Conservation (phyloP, 306 rosid species). For the Vigna nakashimae region DNA sequence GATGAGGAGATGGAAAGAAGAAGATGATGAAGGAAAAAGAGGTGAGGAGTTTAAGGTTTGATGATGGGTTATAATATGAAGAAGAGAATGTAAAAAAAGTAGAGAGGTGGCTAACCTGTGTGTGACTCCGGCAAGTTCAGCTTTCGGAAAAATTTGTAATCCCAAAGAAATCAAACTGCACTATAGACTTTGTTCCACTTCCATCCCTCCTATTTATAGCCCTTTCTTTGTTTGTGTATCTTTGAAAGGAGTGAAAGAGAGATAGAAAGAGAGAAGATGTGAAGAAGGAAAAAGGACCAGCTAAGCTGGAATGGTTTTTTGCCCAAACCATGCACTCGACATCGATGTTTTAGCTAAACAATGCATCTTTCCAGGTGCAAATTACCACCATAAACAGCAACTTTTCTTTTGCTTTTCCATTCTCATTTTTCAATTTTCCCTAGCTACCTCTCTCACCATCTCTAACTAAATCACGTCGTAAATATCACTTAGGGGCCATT, state of each 20-base stretch:
- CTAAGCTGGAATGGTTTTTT: constrained; percentile 52
- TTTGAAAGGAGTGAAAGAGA: constrained; percentile 36
- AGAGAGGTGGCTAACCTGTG: constrained; percentile 54
- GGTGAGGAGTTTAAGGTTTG: not conserved
- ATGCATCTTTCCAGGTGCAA: constrained; percentile 63
- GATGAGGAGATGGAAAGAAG: not conserved
- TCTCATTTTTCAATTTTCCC: not conserved
- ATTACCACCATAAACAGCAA: constrained; percentile 60
- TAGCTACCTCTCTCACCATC: too few species aligned
- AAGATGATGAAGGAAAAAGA: constrained; percentile 1
- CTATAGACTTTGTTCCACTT: constrained; percentile 50
- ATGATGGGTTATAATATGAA: not conserved
- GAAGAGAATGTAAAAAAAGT: not conserved
- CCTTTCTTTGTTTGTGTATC: constrained; percentile 60
- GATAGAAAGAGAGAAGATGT: constrained; percentile 35
- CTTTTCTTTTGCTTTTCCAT: constrained; percentile 17
- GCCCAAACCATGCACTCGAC: constrained; percentile 52
- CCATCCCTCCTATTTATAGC: constrained; percentile 58
- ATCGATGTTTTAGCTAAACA: constrained; percentile 57
- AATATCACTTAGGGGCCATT: not conserved
- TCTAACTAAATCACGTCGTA: not conserved
- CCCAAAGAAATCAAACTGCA: constrained; percentile 64
- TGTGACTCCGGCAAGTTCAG: constrained; percentile 60
- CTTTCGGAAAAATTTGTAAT: constrained; percentile 65
- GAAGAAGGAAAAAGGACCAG: constrained; percentile 35